These are phyloP conservation scores for Lolium multiflorum DNA, from an alignment of 176 grass and related monocot genomes.

Conservation along the genomic window DNA sequence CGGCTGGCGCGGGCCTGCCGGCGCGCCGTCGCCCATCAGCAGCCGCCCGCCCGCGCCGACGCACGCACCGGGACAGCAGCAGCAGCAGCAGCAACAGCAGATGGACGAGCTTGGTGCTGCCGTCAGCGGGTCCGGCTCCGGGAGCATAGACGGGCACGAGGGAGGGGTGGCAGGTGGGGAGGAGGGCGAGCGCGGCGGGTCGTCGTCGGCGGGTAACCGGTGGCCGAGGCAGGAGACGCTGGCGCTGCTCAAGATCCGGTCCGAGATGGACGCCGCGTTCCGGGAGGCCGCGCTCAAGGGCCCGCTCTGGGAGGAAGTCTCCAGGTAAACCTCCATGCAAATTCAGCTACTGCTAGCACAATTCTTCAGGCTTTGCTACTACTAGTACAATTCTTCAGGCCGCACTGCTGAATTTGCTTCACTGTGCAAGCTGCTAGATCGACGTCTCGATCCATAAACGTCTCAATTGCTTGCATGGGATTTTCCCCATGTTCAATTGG, in stretches of 20 bases:
- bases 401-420: too few relatives aligned
- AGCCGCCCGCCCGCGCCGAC: slow-evolving; percentile 51
- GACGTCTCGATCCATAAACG: slow-evolving; percentile 5
- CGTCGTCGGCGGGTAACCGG: slow-evolving; percentile 58
- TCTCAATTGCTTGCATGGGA: slow-evolving; percentile 30
- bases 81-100: slow-evolving; percentile 7
- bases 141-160: slow-evolving; percentile 52
- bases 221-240: slow-evolving; percentile 93
- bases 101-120: slow-evolving; percentile 50
- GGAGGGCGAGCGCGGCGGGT: slow-evolving; percentile 48
- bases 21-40: slow-evolving; percentile 72
- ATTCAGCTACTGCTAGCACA: not conserved
- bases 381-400: not conserved
- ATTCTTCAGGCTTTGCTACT: not conserved
- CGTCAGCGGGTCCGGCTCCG: slow-evolving; percentile 24
- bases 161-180: slow-evolving; percentile 18
- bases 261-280: slow-evolving; percentile 81
- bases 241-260: slow-evolving; percentile 80
- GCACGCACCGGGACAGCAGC: not conserved
- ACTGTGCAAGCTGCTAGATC: not conserved
- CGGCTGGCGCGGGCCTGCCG: slow-evolving; percentile 14
- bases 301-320: slow-evolving; percentile 87
- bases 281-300: slow-evolving; percentile 77
- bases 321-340: slow-evolving; percentile 57
- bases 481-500: slow-evolving; percentile 31